Evolutionary conservation across 1,284 basidiomycete genomes (phyloP).

Genomic region (Cutaneotrichosporon cavernicola): DNA sequence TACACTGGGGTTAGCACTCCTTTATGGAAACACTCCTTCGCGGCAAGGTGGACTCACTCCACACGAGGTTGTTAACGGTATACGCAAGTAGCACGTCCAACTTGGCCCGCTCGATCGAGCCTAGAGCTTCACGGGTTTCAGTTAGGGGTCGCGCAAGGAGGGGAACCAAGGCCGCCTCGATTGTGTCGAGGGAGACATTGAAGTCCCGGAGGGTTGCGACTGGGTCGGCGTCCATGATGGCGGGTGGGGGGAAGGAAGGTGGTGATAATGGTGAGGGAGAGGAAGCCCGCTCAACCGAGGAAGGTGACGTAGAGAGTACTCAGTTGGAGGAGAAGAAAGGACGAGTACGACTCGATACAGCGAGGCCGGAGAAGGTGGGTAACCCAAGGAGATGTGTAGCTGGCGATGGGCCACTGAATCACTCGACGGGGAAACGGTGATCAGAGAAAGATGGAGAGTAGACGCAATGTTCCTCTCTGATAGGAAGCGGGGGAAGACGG

Average conservation of each 20-base stretch:
- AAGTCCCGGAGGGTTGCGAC: constrained; percentile 15
- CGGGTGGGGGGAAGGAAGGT: background rate
- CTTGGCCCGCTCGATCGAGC: constrained; percentile 39
- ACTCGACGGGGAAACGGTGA: no score
- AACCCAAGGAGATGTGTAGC: no score
- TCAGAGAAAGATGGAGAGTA: no score
- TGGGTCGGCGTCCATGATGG: constrained; percentile 20
- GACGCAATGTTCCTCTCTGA: background rate
- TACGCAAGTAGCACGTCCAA: constrained; percentile 45
- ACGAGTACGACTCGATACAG: no score
- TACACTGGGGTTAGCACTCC: constrained; percentile 38
- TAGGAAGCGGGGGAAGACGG: background rate
- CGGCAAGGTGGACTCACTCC: constrained; percentile 38
- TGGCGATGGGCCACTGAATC: no score
- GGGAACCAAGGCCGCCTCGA: constrained; percentile 24
- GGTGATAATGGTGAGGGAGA: background rate
- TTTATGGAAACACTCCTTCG: background rate
- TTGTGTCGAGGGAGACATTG: constrained; percentile 12
- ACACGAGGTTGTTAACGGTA: constrained; percentile 47
- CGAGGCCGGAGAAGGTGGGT: no score
- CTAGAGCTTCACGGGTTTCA: constrained; percentile 12
- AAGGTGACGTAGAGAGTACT: background rate
- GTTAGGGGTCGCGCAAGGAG: constrained; percentile 17
- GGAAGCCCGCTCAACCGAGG: background rate
- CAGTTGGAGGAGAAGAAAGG: no score